Percentiles rank a stretch among this genome's conserved stretches.
Evolutionary conservation across 441 rosid genomes (phyloP).

Genomic region (Brassica balearica): DNA sequence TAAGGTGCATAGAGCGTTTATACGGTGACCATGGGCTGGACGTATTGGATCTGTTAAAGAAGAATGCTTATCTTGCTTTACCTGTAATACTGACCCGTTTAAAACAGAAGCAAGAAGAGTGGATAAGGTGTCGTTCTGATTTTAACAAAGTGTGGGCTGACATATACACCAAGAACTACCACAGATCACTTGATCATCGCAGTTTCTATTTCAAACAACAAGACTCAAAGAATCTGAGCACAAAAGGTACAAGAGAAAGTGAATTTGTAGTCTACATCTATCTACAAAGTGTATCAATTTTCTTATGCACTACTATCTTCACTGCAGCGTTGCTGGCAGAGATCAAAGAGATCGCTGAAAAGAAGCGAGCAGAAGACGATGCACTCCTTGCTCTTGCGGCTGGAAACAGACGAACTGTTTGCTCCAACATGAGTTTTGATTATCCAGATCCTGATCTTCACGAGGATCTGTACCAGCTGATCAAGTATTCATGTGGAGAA

Average conservation of each 20-base stretch:
- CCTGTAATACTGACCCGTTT: constrained; percentile 94
- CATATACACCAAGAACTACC: constrained; percentile 92
- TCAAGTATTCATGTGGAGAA: constrained; percentile 95
- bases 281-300: neutral
- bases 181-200: constrained; percentile 97
- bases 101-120: constrained; percentile 99
- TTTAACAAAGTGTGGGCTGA: constrained; percentile 99
- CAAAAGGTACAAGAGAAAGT: constrained; percentile 60
- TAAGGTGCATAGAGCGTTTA: constrained; percentile 94
- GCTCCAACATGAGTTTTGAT: constrained; percentile 80
- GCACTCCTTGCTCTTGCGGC: constrained; percentile 86
- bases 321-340: constrained; percentile 83
- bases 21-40: constrained; percentile 99
- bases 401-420: constrained; percentile 74
- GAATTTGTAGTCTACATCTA: neutral
- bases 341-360: constrained; percentile 89
- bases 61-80: constrained; percentile 85
- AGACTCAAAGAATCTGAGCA: constrained; percentile 90
- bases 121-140: constrained; percentile 95
- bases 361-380: constrained; percentile 81
- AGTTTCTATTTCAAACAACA: constrained; percentile 99
- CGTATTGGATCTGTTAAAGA: constrained; percentile 86
- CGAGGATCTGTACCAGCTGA: constrained; percentile 94
- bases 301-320: constrained; percentile 25
- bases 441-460: constrained; percentile 90